Evolutionary conservation across 75 land plant species (phyloP).

Genomic region (Gnetum montanum): DNA sequence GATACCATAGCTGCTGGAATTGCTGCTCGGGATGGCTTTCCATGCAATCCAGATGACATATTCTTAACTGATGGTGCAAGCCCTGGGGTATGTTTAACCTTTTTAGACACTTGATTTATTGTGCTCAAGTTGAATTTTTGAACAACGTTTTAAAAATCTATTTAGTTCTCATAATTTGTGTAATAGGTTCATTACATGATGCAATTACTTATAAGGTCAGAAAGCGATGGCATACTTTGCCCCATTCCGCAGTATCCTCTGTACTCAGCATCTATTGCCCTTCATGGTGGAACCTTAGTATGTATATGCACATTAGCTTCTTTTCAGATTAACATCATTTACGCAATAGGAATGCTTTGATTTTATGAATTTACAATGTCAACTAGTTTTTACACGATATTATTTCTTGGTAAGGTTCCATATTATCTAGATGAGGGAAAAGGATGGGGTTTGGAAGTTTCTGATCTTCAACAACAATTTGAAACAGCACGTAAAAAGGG

Average conservation of each 20-base stretch:
- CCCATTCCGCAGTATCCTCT: constrained; percentile 99
- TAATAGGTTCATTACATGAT: constrained; percentile 99
- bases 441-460: constrained; percentile 90
- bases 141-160: not conserved
- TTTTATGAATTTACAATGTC: not conserved
- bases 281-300: constrained; percentile 96
- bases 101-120: not conserved
- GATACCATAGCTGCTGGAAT: constrained; percentile 94
- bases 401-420: constrained; percentile 56
- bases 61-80: constrained; percentile 98
- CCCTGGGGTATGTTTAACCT: constrained; percentile 53
- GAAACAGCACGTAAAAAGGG: constrained; percentile 72
- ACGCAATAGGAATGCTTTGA: not conserved
- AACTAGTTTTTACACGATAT: not conserved
- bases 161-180: no score
- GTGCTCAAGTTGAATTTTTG: not conserved
- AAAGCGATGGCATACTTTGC: constrained; percentile 91
- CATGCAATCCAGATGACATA: constrained; percentile 77
- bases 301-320: constrained; percentile 2
- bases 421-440: constrained; percentile 90
- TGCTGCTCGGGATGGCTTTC: constrained; percentile 88
- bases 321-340: not conserved
- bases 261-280: constrained; percentile 96
- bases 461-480: constrained; percentile 76
- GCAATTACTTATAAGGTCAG: constrained; percentile 78